Evolutionary conservation across 805 yeast species (phyloP), one percentile per base, ranked within the genome.

Genomic region (Candida dajiaensis): DNA sequence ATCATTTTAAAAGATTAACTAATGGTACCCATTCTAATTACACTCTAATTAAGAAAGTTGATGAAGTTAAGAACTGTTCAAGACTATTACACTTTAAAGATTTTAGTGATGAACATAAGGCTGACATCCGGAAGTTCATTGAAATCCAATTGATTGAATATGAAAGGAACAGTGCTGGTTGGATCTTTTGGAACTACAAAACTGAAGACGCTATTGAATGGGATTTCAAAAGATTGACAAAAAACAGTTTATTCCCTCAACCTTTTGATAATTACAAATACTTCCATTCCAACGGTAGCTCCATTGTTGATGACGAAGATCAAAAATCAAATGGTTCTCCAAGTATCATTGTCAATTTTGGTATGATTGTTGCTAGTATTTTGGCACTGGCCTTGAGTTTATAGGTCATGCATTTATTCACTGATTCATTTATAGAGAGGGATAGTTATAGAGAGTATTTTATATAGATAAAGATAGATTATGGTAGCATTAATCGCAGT

Each of bases 121-220:
- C 52, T 3, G 63, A 76, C 38, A 74, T 77, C 10, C 68, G 87
- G 47, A 73, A 70, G 55, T 75, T 73, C 51, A 69, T 83, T 35
- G 87, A 83, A 56, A 78, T 76, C 37, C 89, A 83, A 57, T 58
- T 83, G 44, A 77, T 78, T 42, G 69, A 77, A 25, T 83, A 71
- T 58, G 67, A 66, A 19, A 56, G 60, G n/a, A 53, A 67, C 44
- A 68, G 72, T 31, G 66, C 67, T 11, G 89, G 89, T 0, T 83
- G 82, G 78, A 74, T 82, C 35, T 83, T 81, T 56, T 83, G 89
- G 89, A 78, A 80, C 54, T 82, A 73, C 67, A 82, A 81, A 59
- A 81, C 87, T 0, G 89, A 83, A 56, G 60, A 65, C 46, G 77
- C 85, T 1, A 66, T 77, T 19, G 88, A 81, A 59, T 83, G 89